Evolutionary conservation across 2,329 filamentous ascomycete species (phyloP), one percentile per base, ranked within the genome.

Genomic region (Exophiala sp.): DNA sequence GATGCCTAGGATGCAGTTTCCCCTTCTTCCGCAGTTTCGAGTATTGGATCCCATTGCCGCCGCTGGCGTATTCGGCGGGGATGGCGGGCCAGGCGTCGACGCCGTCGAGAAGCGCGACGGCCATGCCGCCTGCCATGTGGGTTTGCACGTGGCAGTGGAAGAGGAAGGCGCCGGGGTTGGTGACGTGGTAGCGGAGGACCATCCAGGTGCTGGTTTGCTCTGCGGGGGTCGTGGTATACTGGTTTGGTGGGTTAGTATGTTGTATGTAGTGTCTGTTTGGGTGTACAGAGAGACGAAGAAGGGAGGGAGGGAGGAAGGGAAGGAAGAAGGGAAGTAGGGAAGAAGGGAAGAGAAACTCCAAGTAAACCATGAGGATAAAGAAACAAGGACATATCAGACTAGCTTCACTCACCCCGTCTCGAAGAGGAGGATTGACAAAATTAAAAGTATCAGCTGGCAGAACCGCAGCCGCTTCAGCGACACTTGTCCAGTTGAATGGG

Each of bases 71-170:
- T 42, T 62, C 62, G 8, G 48, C 24, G 18, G 58, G 58, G 11
- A 59, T 50, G 45, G 50, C 41, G 10, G 58, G 58, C 57, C 57
- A 70, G 8, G 60, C 52, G 49, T 70, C 67, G 7, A 68, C 59
- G 2, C 68, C 68, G 41, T 70, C 68, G 32, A 70, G 56, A 8
- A 81, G 69, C 1, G 73, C 71, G 63, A 79, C 62, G n/a, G 68
- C 67, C 78, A 81, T 81, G 1, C 78, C 78, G 2, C 77, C 77
- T 19, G 68, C 61, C 51, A 78, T 62, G 55, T 81, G 78, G 19
- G 72, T 73, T 58, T 73, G 68, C 16, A 80, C 74, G 60, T 81
- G 78, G 53, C 78, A 81, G 55, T 80, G 78, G 8, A 81, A 59
- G 23, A 80, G 56, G 69, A 74, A 80, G 0, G 75, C 68, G 0